Percentiles rank a stretch among this genome's conserved stretches.
Conservation (phyloP, 140 eudicot genomes). For the Cichorium intybus region DNA sequence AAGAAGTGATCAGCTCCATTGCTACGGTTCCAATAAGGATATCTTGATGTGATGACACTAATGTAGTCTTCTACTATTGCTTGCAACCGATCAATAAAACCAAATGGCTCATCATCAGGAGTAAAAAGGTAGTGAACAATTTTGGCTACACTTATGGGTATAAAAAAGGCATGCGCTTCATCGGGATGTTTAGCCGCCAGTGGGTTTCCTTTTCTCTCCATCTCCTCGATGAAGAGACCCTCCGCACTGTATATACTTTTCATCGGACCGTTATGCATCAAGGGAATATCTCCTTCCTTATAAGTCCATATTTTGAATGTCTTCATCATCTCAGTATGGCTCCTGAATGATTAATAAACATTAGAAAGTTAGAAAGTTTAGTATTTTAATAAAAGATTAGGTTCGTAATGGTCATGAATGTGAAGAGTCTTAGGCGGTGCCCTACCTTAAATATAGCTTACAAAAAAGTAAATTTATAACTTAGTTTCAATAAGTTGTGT, state of each 20-base stretch:
- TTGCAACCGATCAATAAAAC: conserved; percentile 16
- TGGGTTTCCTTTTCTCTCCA: conserved; percentile 33
- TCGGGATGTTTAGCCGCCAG: conserved; percentile 38
- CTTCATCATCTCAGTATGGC: conserved; percentile 44
- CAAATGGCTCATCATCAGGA: conserved; percentile 14
- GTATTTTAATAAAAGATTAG: no score
- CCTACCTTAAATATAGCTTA: no score
- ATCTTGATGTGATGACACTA: conserved; percentile 29
- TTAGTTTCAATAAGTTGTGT: no score
- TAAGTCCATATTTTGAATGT: conserved; percentile 51
- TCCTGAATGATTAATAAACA: conserved; percentile 25
- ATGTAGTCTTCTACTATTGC: conserved; percentile 42
- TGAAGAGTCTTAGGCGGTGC: no score
- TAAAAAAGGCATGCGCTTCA: conserved; percentile 48
- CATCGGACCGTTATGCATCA: conserved; percentile 42
- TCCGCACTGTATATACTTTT: conserved; percentile 39
- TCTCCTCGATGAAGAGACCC: conserved; percentile 38
- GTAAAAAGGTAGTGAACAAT: conserved; percentile 28
- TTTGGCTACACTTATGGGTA: conserved; percentile 39
- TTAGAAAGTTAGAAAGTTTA: not conserved
- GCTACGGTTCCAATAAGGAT: conserved; percentile 73
- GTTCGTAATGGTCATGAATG: no score
- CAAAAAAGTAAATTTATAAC: no score
- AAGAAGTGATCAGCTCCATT: conserved; percentile 69
- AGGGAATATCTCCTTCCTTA: conserved; percentile 56